Conservation (phyloP, 1,139 yeast species). For the Yamadazyma dendronema region DNA sequence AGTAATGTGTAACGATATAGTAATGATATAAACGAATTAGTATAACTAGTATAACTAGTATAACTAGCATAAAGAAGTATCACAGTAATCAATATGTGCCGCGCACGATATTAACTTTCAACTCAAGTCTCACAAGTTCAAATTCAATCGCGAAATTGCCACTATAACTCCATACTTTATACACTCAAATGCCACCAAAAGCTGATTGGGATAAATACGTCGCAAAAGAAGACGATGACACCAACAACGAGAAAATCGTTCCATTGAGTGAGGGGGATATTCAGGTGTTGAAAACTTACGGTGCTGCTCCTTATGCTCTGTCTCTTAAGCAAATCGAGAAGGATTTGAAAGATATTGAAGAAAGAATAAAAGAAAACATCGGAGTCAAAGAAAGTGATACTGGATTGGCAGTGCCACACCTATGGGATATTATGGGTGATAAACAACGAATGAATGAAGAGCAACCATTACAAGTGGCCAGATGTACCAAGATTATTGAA, state of each 20-base stretch:
- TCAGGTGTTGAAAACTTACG: slow-evolving; percentile 93
- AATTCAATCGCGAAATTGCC: neutral
- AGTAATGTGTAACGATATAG: neutral
- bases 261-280: slow-evolving; percentile 96
- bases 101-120: neutral
- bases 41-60: too few relatives aligned
- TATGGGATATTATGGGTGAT: slow-evolving; percentile 98
- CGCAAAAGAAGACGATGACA: slow-evolving; percentile 68
- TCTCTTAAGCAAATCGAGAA: slow-evolving; percentile 78
- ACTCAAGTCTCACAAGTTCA: neutral
- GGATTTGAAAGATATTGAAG: slow-evolving; percentile 80
- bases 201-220: slow-evolving; percentile 97
- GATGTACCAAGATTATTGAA: slow-evolving; percentile 96
- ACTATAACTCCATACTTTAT: neutral
- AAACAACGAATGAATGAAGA: slow-evolving; percentile 90
- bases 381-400: slow-evolving; percentile 95
- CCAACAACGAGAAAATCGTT: slow-evolving; percentile 69
- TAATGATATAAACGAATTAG: neutral
- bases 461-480: slow-evolving; percentile 95
- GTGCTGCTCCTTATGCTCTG: slow-evolving; percentile 93
- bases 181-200: slow-evolving; percentile 68
- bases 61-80: too few relatives aligned
- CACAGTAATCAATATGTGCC: too few relatives aligned
- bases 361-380: slow-evolving; percentile 86
- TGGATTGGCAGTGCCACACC: slow-evolving; percentile 90